These are phyloP conservation scores for Codiaeum variegatum DNA, from an alignment of 441 rosid genomes.

Conservation along the genomic window DNA sequence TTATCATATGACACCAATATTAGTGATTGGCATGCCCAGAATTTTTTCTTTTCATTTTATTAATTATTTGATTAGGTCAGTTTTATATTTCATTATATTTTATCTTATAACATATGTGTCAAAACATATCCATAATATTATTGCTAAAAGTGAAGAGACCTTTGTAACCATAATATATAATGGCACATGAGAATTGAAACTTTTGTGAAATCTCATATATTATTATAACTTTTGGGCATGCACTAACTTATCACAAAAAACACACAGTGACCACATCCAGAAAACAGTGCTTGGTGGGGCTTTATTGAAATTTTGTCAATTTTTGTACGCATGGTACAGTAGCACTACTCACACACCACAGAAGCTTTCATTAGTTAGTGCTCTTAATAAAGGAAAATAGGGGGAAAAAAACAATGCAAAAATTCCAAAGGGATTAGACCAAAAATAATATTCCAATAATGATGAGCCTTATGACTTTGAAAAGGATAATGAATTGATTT, in stretches of 20 bases:
- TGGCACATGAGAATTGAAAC: slow-evolving; percentile 16
- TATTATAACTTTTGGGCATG: slow-evolving; percentile 9
- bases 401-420: no score
- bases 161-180: background rate
- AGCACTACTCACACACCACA: slow-evolving; percentile 41
- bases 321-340: slow-evolving; percentile 77
- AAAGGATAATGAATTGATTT: no score
- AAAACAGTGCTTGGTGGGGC: slow-evolving; percentile 38
- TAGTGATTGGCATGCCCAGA: slow-evolving; percentile 6
- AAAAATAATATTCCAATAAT: no score
- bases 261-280: slow-evolving; percentile 23
- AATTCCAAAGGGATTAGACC: no score
- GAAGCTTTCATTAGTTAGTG: slow-evolving; percentile 28
- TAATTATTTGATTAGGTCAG: no score
- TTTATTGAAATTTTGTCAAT: slow-evolving; percentile 22
- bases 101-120: no score
- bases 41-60: no score
- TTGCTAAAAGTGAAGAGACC: background rate
- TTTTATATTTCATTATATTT: no score
- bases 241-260: slow-evolving; percentile 12
- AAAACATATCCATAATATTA: no score
- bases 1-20: background rate
- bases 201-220: background rate
- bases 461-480: no score
- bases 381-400: background rate